Base-by-base conservation (phyloP, 192 early-diverging fungal species). In the Spizellomyces punctatus region DNA sequence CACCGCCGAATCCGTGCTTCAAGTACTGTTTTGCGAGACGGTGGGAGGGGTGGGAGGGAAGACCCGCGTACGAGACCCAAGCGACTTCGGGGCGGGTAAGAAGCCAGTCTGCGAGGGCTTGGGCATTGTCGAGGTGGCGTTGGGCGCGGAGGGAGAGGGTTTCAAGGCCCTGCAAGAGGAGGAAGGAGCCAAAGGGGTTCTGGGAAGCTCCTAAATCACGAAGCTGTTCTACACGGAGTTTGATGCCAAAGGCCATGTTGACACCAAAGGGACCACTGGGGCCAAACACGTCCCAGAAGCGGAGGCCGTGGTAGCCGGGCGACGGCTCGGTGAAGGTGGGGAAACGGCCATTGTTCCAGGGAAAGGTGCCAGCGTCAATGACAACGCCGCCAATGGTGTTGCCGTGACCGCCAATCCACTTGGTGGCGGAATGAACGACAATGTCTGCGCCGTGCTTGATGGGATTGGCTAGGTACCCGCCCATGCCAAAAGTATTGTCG, bases 401-500 rank as follows among this genome's bases (percentile, higher is more conserved):
- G 47, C 96, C 96, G 78, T 98, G 96, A 16, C 96, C 82, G 69
- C 84, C 82, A 41, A 83, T 82, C 96, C 96, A 98, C 83, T 98
- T 98, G 45, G 95, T 98, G 16, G 96, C 94, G 46, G 92, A 94
- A 60, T 91, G 90, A 16, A 93, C 90, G 71, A 98, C 89, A 76
- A 98, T 98, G 81, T 98, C 94, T n/a, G 96, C 96, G 69, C 94
- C 95, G 77, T 95, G 89, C 47, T 93, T 90, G 66, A 98, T 90
- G 7, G 96, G 96, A n/a, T 86, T 86, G 58, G 44, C 44, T n/a
- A 80, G 68, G 77, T 91, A 94, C 14, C 91, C 92, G 60, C 92
- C 95, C 63, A 92, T 91, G 67, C 96, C 96, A 77, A 96, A 98
- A 0, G 96, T 98, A 85, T 98, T 98, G 83, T 98, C 96, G 27